phyloP scores from a whole-genome alignment of 2,329 filamentous ascomycete species.

The Xylariales sp. region DNA sequence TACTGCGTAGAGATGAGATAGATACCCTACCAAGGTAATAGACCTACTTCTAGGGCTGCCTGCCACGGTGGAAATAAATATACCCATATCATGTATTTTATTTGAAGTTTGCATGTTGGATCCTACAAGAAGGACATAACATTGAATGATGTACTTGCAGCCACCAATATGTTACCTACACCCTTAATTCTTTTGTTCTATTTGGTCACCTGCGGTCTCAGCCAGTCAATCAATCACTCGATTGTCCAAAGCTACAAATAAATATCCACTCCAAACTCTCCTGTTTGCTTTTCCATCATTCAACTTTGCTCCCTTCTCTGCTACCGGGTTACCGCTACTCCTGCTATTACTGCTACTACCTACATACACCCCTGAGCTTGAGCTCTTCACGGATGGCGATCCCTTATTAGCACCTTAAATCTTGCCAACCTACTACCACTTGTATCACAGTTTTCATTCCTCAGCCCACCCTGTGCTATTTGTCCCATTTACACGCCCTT shows the following conservation, averaged over 20 bases:
- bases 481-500: background rate
- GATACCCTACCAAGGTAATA: too few species aligned
- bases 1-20: too few species aligned
- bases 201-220: conserved; percentile 14
- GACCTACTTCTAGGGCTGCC: too few species aligned
- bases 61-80: too few species aligned
- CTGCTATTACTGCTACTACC: too few species aligned
- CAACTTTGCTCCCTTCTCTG: conserved; percentile 8
- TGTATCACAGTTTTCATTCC: background rate
- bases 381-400: background rate
- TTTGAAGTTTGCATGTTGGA: conserved; percentile 12
- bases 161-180: too few species aligned
- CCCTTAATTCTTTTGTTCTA: conserved; percentile 18
- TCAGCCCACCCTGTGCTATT: conserved; percentile 3
- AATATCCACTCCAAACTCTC: conserved; percentile 27
- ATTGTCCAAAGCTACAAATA: conserved; percentile 29
- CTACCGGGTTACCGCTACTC: background rate
- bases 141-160: too few species aligned
- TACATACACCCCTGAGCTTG: too few species aligned
- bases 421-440: background rate
- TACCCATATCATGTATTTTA: conserved; percentile 1
- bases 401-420: background rate
- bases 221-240: background rate
- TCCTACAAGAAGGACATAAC: background rate
- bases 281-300: background rate